Conservation (phyloP, 2,329 filamentous ascomycete species). For the Epichloe aotearoae region DNA sequence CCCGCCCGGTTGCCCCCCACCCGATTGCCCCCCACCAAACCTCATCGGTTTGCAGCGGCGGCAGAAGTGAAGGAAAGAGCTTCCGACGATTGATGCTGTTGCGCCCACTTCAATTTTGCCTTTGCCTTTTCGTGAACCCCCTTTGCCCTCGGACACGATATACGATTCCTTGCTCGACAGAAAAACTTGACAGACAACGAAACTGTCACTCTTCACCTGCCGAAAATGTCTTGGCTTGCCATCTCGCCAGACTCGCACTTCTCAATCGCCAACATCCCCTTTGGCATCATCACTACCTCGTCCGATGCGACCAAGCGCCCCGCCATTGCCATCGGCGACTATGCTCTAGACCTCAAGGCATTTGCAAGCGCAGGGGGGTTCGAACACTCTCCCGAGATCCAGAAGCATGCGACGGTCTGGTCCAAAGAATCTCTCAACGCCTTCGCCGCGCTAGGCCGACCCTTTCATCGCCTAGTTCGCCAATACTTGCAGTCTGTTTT, state of each 20-base stretch:
- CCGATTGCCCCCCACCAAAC: neutral
- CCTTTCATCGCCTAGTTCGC: constrained; percentile 57
- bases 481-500: constrained; percentile 51
- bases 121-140: no score
- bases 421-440: constrained; percentile 17
- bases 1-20: neutral
- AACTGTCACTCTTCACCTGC: no score
- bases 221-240: constrained; percentile 14
- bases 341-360: constrained; percentile 54
- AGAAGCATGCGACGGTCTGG: constrained; percentile 15
- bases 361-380: constrained; percentile 40
- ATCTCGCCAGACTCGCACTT: constrained; percentile 30
- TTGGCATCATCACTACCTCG: constrained; percentile 62
- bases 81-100: neutral
- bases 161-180: no score
- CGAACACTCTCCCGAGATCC: constrained; percentile 12
- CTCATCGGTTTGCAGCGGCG: constrained; percentile 1
- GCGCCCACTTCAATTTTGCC: neutral
- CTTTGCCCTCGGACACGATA: no score
- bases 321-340: constrained; percentile 59
- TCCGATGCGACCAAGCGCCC: constrained; percentile 43
- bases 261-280: constrained; percentile 69
- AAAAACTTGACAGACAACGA: no score
- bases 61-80: neutral
- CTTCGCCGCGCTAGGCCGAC: constrained; percentile 43